phyloP scores from a whole-genome alignment of 345 rosid genomes.

The Camelina neglecta region DNA sequence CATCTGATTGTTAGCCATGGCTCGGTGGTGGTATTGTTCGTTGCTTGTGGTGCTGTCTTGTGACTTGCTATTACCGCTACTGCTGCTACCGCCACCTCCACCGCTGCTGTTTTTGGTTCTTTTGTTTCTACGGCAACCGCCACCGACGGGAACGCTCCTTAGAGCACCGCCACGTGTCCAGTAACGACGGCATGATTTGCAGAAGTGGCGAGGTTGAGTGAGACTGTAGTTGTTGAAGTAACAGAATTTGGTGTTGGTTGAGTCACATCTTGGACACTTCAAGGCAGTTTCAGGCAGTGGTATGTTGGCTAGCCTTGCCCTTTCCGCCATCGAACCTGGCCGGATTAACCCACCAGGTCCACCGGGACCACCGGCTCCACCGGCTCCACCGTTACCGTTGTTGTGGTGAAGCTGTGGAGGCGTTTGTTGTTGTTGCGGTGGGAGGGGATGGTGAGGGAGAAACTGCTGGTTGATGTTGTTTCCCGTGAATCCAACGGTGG shows the following conservation, averaged over 20 bases:
- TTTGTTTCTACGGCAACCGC: conserved; percentile 83
- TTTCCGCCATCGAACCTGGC: conserved; percentile 78
- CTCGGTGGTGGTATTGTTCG: conserved; percentile 42
- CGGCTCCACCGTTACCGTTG: conserved; percentile 61
- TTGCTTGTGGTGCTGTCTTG: conserved; percentile 46
- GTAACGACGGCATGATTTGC: conserved; percentile 84
- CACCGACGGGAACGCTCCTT: conserved; percentile 83
- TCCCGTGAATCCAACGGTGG: conserved; percentile 52
- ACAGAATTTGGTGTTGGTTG: conserved; percentile 83
- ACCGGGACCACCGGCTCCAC: conserved; percentile 56
- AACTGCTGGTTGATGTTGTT: conserved; percentile 44
- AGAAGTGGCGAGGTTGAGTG: conserved; percentile 88
- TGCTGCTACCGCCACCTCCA: conserved; percentile 47
- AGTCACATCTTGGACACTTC: conserved; percentile 85
- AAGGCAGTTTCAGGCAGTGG: conserved; percentile 67
- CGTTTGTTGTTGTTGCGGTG: conserved; percentile 43
- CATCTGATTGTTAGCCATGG: conserved; percentile 37
- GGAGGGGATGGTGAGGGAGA: conserved; percentile 42
- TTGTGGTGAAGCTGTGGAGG: conserved; percentile 40
- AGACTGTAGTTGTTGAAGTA: conserved; percentile 88
- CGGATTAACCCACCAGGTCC: conserved; percentile 49
- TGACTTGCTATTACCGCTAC: conserved; percentile 44
- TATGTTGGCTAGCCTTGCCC: conserved; percentile 72
- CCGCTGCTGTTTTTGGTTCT: conserved; percentile 53
- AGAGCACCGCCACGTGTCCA: conserved; percentile 90